Percentiles rank a stretch among this genome's conserved stretches.
These are phyloP conservation scores for Polytrichum commune DNA, from an alignment of 225 moss, liverwort and hornwort genomes.

Conservation along the genomic window DNA sequence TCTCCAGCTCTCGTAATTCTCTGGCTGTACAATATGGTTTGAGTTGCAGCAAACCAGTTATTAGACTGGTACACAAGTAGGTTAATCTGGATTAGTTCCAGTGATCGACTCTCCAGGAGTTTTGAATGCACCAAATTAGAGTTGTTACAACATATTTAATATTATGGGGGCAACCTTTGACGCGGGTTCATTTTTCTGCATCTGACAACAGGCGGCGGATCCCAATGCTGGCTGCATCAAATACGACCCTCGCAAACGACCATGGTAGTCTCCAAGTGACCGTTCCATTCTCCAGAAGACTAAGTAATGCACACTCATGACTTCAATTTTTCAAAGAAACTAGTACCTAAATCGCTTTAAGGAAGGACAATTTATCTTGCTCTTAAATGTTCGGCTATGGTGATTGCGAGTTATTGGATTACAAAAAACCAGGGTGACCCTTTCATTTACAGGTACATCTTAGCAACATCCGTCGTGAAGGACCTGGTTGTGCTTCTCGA, in stretches of 20 bases:
- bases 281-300: background rate
- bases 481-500: slow-evolving; percentile 55
- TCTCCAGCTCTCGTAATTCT: background rate
- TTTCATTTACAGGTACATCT: slow-evolving; percentile 38
- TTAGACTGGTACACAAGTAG: no score
- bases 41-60: background rate
- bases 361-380: background rate
- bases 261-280: slow-evolving; percentile 36
- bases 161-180: no score
- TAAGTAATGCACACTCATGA: background rate
- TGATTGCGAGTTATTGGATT: no score
- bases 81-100: no score
- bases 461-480: slow-evolving; percentile 49
- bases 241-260: slow-evolving; percentile 57
- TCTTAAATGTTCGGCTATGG: no score
- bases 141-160: no score
- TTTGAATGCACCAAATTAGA: no score
- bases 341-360: background rate
- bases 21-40: background rate
- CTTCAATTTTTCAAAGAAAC: background rate
- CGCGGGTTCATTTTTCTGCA: no score
- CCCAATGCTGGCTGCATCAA: slow-evolving; percentile 35
- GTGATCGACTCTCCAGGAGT: no score
- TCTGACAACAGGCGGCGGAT: slow-evolving; percentile 34
- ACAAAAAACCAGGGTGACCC: background rate